Evolutionary conservation across 345 rosid species (phyloP).

Genomic region (Noccaea bulbosa): DNA sequence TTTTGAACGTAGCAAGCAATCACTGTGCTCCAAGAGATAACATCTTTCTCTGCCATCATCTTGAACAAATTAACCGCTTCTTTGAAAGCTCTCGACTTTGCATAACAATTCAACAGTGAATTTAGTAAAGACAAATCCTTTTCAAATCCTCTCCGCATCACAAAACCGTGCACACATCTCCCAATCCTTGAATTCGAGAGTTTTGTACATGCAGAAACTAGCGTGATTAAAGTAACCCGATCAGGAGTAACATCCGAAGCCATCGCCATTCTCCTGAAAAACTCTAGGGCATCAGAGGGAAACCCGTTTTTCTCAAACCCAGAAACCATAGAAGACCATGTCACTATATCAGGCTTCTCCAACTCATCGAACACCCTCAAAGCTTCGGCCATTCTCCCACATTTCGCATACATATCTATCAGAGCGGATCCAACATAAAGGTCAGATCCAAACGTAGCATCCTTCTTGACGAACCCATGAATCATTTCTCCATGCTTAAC

Average conservation of each 20-base stretch:
- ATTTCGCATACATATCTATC: constrained; percentile 56
- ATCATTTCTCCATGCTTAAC: constrained; percentile 50
- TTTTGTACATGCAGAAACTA: constrained; percentile 60
- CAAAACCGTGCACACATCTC: constrained; percentile 54
- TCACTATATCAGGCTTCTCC: constrained; percentile 52
- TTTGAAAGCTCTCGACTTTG: constrained; percentile 47
- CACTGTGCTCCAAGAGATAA: constrained; percentile 64
- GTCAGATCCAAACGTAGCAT: constrained; percentile 44
- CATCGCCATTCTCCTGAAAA: constrained; percentile 50
- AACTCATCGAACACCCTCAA: constrained; percentile 51
- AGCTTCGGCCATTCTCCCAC: constrained; percentile 50
- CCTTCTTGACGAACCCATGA: constrained; percentile 51
- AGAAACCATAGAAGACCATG: constrained; percentile 67
- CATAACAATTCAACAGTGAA: constrained; percentile 58
- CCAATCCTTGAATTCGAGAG: constrained; percentile 52
- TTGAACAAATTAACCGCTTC: constrained; percentile 46
- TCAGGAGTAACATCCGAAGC: constrained; percentile 46
- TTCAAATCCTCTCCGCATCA: constrained; percentile 49
- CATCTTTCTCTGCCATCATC: constrained; percentile 52
- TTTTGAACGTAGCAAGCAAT: constrained; percentile 52
- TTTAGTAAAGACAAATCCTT: constrained; percentile 45
- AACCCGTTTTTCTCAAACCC: constrained; percentile 57
- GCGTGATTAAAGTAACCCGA: constrained; percentile 51
- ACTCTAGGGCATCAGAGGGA: constrained; percentile 47
- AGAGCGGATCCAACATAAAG: constrained; percentile 56